Evolutionary conservation across 345 rosid genomes (phyloP).

Genomic region (Ricinus communis): DNA sequence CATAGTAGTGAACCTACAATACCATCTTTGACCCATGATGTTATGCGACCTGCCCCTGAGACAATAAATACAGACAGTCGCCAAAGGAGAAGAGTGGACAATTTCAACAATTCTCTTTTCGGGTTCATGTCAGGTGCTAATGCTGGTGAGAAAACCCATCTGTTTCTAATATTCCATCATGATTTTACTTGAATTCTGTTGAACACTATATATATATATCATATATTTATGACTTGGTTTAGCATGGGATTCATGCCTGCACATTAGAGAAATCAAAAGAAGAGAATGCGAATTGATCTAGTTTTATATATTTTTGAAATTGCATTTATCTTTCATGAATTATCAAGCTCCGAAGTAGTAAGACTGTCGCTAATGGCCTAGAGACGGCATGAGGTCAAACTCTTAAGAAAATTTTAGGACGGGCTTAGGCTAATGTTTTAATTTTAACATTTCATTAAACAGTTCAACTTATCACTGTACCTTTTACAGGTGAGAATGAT

Average conservation of each 20-base stretch:
- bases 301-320: neutral
- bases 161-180: neutral
- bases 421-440: too few species aligned
- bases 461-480: too few species aligned
- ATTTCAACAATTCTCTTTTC: conserved; percentile 65
- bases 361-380: too few species aligned
- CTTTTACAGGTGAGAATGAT: conserved; percentile 36
- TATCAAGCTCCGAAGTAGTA: too few species aligned
- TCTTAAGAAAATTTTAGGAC: too few species aligned
- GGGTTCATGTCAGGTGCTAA: conserved; percentile 74
- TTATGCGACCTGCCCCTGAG: conserved; percentile 27
- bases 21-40: conserved; percentile 22
- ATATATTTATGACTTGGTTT: neutral
- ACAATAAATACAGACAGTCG: conserved; percentile 32
- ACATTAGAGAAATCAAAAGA: neutral
- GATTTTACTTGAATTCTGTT: neutral
- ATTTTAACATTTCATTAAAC: too few species aligned
- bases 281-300: neutral
- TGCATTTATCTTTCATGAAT: too few species aligned
- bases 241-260: neutral
- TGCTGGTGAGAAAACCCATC: conserved; percentile 35
- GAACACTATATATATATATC: too few species aligned
- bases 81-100: conserved; percentile 44
- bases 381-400: too few species aligned
- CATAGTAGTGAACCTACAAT: conserved; percentile 63